Percentiles rank a stretch among this genome's conserved stretches.
phyloP scores from a whole-genome alignment of 495 filamentous ascomycete species.

The Tuber umbilicatum region DNA sequence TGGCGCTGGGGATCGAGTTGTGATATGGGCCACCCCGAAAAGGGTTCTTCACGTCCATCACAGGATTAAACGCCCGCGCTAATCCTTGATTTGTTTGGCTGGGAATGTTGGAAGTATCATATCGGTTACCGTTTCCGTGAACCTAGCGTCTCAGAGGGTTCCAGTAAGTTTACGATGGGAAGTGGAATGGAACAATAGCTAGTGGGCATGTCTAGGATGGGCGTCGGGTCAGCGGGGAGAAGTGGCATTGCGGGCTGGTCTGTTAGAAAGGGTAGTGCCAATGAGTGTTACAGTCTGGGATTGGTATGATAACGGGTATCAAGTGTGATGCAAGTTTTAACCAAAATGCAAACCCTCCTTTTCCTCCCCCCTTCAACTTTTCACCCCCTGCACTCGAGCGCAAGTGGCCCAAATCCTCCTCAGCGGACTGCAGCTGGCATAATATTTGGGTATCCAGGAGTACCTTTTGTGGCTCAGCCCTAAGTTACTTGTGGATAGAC shows the following conservation, averaged over 20 bases:
- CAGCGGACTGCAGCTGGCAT: neutral
- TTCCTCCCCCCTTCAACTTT: neutral
- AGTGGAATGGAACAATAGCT: neutral
- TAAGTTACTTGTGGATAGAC: neutral
- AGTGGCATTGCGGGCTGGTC: neutral
- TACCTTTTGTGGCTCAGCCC: neutral
- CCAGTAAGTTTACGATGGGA: neutral
- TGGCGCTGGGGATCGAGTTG: neutral
- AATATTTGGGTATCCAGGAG: neutral
- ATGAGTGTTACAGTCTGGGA: neutral
- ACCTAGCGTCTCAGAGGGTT: neutral
- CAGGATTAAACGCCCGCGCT: neutral
- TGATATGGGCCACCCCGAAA: neutral
- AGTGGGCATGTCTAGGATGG: neutral
- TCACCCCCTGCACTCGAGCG: neutral
- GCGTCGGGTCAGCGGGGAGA: neutral
- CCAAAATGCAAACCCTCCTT: neutral
- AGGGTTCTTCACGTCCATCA: neutral
- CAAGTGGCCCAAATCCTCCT: neutral
- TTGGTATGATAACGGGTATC: neutral
- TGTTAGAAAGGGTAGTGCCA: neutral
- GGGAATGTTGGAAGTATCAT: neutral
- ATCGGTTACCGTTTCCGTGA: neutral
- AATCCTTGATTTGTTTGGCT: neutral
- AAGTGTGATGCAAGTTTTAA: neutral